phyloP scores from a whole-genome alignment of 2,329 filamentous ascomycete species.

The Colletotrichum sidae region DNA sequence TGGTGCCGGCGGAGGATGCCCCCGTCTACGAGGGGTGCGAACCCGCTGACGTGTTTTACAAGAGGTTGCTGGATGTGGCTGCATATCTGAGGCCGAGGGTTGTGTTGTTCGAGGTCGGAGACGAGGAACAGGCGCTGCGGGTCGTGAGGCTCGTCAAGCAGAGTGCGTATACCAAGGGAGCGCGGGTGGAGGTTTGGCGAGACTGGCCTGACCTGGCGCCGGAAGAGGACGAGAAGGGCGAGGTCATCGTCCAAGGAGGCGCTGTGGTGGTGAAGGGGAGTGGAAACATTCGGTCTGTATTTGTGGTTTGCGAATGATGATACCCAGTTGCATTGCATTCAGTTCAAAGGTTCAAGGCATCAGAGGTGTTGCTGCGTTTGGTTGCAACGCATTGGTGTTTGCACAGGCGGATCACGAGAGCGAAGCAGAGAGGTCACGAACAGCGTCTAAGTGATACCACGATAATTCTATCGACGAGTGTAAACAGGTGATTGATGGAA shows the following conservation, averaged over 20 bases:
- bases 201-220: slow-evolving; percentile 68
- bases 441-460: too few relatives aligned
- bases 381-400: too few relatives aligned
- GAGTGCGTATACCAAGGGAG: slow-evolving; percentile 43
- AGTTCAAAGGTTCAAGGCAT: not conserved
- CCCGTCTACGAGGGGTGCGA: slow-evolving; percentile 46
- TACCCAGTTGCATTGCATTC: not conserved
- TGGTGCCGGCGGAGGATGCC: slow-evolving; percentile 66
- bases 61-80: slow-evolving; percentile 69
- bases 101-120: slow-evolving; percentile 78
- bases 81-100: slow-evolving; percentile 61
- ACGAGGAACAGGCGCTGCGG: slow-evolving; percentile 73
- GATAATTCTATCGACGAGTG: too few relatives aligned
- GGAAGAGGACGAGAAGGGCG: slow-evolving; percentile 42
- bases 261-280: slow-evolving; percentile 52
- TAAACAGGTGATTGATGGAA: too few relatives aligned
- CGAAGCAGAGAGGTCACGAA: too few relatives aligned
- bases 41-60: slow-evolving; percentile 73
- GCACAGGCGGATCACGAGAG: too few relatives aligned
- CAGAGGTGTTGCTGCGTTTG: too few relatives aligned
- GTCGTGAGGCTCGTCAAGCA: slow-evolving; percentile 64
- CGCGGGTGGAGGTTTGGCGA: slow-evolving; percentile 75
- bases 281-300: slow-evolving; percentile 61
- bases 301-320: slow-evolving; percentile 32
- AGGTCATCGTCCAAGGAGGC: slow-evolving; percentile 40